Base-by-base conservation (phyloP, 805 yeast genomes). In the Candida tammaniensis region DNA sequence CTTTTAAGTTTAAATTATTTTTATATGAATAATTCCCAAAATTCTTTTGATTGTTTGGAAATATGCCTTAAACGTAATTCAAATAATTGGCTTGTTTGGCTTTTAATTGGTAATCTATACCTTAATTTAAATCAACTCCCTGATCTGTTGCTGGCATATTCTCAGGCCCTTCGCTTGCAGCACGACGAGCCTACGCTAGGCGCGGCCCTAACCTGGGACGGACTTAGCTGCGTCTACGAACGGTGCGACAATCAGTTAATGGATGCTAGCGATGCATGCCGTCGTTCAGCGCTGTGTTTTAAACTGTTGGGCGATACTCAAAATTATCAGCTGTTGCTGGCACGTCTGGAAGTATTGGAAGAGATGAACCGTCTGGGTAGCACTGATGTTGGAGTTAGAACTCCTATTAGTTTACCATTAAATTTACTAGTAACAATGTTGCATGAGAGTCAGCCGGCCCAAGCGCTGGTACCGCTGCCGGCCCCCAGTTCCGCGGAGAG, bases 61-160 rank as follows among this genome's bases (percentile, higher is more conserved):
- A 58, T 70, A 29, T 76, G 82, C 1, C 55, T 77, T 35, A 60
- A 73, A 42, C 67, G 74, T 27, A 76, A 78, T 0, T 70, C 77
- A 13, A 55, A 59, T 11, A 68, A 71, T 10, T 77, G 84, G n/a
- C 59, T 77, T 31, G 73, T 82, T 3, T 80, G 86, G 88, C 56
- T 80, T 21, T 77, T 81, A 0, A 77, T 80, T 18, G 88, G 85
- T 3, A 68, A 75, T 9, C 59, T 81, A 31, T 80, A 80, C 47
- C 54, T 80, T 36, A 70, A 70, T 41, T 58, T 78, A 43, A 74
- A 74, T 29, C 86, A 80, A 52, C 52, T 80, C 16, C 73, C 78
- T 3, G 86, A 80, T 48, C 80, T 86, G 0, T 58, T 80, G 32
- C 78, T 80, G 5, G 85, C 86, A 2, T 80, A 76, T 48, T 73